Base-by-base conservation (phyloP, 2,329 filamentous ascomycete species). In the Cladosporium colombiae region DNA sequence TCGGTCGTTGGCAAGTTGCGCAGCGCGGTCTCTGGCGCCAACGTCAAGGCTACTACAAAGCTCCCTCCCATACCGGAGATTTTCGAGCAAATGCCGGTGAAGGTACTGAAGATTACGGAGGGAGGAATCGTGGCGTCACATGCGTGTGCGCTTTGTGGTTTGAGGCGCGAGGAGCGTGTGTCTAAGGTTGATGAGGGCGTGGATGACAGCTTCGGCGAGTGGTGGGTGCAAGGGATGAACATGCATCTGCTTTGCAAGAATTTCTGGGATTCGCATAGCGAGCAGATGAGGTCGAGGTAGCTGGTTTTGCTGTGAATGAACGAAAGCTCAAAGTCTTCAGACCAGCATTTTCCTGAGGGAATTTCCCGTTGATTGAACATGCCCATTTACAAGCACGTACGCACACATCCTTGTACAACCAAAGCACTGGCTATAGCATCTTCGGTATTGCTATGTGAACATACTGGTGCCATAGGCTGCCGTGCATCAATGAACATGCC, bases 161-260 rank as follows among this genome's bases (percentile, higher is more conserved):
- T 98, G 69, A 95, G 91, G 80, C 84, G 94, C 69, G 92, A 97
- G 49, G 94, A 98, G 79, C 85, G 94, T 59, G 83, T 97, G 13
- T 78, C 81, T 23, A 92, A 89, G 74, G 85, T 95, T 37, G 93
- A 96, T 73, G 81, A 88, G 62, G 84, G 89, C 29, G 87, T 96
- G 10, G 89, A 94, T 72, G 94, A 98, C 77, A 93, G 91, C 76
- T 97, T 97, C 81, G 93, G 92, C 14, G 94, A 98, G 80, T 98
- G 93, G 92, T 98, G 94, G 94, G 83, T 90, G 50, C 93, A 97
- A 55, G 89, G 81, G 49, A 74, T 78, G 65, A 80, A 78, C 63
- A 82, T 83, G 81, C 82, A 79, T 68, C 58, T 72, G 21, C 63
- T 87, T 23, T 98, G 94, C 78, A 87, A 87, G 75, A 89, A 90